Conservation (phyloP, 495 filamentous ascomycete species). For the Hypoxylon fuscum region DNA sequence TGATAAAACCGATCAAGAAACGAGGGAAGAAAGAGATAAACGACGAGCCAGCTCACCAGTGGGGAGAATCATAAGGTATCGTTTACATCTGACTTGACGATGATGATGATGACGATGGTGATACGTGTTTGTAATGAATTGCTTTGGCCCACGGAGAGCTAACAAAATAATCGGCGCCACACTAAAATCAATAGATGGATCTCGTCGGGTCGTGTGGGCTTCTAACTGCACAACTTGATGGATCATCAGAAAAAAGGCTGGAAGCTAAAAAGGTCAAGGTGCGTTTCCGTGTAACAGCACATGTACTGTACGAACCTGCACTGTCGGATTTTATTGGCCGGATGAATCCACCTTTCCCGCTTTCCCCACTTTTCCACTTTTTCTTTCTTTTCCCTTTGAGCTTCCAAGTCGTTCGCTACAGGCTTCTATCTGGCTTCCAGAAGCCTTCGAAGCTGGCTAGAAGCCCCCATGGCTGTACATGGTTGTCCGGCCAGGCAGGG, state of each 20-base stretch:
- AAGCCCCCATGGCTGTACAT: conserved; percentile 29
- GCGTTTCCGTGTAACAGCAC: conserved; percentile 7
- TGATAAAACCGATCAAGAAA: conserved; percentile 18
- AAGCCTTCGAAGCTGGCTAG: conserved; percentile 39
- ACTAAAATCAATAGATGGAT: conserved; percentile 15
- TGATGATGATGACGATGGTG: conserved; percentile 17
- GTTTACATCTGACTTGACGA: neutral
- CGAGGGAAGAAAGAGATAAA: neutral
- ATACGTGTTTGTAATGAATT: conserved; percentile 36
- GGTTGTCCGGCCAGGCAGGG: conserved; percentile 36
- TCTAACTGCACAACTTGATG: conserved; percentile 2
- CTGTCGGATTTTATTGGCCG: conserved; percentile 23
- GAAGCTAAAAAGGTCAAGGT: conserved; percentile 27
- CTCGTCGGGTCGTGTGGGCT: conserved; percentile 3
- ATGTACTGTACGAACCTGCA: conserved; percentile 20
- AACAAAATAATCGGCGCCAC: conserved; percentile 11
- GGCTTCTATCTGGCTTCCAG: conserved; percentile 47
- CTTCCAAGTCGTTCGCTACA: conserved; percentile 26
- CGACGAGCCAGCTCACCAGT: neutral
- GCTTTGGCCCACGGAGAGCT: conserved; percentile 7
- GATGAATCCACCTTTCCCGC: conserved; percentile 34
- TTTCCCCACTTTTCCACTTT: conserved; percentile 26
- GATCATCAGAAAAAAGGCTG: conserved; percentile 22
- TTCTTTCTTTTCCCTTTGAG: conserved; percentile 17
- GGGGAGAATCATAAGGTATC: neutral